A percentile compares a stretch with the other conserved stretches of the same genome.
These are phyloP conservation scores for Anethum foeniculum DNA, from an alignment of 140 eudicot species.

Conservation along the genomic window DNA sequence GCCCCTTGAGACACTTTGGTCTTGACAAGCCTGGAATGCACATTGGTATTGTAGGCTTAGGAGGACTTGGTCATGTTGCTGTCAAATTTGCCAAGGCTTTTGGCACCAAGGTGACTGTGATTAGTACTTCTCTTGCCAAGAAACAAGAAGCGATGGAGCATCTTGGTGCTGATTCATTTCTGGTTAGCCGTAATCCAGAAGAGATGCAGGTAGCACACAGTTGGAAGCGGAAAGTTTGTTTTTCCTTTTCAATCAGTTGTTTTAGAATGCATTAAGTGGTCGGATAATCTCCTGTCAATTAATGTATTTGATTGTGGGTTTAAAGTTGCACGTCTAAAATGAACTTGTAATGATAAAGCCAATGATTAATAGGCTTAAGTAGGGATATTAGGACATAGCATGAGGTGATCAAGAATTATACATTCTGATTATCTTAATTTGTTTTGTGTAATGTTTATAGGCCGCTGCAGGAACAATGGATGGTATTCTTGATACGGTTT, in stretches of 20 bases:
- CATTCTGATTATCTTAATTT: background rate
- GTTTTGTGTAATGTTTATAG: background rate
- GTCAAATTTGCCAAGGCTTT: constrained; percentile 67
- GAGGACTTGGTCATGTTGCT: constrained; percentile 62
- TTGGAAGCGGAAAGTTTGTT: background rate
- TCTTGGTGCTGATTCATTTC: constrained; percentile 50
- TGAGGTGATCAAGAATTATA: background rate
- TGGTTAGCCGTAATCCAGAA: constrained; percentile 41
- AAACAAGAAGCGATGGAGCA: constrained; percentile 49
- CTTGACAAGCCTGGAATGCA: constrained; percentile 53
- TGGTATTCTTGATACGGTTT: constrained; percentile 30
- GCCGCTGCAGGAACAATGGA: constrained; percentile 11
- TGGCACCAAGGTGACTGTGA: constrained; percentile 54
- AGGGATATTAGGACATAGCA: background rate
- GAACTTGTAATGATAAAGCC: background rate
- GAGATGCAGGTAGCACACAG: constrained; percentile 38
- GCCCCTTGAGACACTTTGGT: constrained; percentile 54
- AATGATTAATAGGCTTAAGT: background rate
- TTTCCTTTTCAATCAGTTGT: background rate
- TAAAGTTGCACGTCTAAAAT: background rate
- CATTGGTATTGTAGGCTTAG: constrained; percentile 67
- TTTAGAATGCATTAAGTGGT: background rate
- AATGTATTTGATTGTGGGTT: background rate
- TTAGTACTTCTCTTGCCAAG: constrained; percentile 44
- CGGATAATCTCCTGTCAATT: background rate